phyloP scores from a whole-genome alignment of 2,329 filamentous ascomycete genomes.

The Alternaria postmessia region DNA sequence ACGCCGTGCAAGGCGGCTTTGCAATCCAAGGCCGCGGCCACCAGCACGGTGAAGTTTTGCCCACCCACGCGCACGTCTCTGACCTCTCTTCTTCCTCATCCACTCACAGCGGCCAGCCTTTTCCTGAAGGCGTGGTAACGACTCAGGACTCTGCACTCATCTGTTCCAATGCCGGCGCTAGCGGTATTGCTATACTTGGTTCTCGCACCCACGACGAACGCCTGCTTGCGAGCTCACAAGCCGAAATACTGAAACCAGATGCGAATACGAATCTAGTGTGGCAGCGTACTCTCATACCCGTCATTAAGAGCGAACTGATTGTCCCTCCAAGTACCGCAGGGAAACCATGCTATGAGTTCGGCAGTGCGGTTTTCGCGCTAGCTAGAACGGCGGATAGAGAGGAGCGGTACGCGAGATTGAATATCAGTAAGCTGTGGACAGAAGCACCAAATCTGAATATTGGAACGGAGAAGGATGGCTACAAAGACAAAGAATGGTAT shows the following conservation, averaged over 20 bases:
- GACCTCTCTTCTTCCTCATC: not conserved
- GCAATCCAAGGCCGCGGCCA: constrained; percentile 39
- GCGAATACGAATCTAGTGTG: constrained; percentile 48
- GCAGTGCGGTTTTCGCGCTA: constrained; percentile 37
- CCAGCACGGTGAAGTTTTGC: constrained; percentile 29
- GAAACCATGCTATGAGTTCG: constrained; percentile 1
- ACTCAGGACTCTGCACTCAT: constrained; percentile 19
- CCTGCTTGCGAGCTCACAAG: not conserved
- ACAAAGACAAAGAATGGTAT: not conserved
- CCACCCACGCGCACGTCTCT: not conserved
- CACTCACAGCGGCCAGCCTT: not conserved
- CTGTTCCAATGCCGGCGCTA: constrained; percentile 40
- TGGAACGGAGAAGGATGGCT: not conserved
- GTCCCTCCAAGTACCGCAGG: not conserved
- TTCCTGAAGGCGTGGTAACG: constrained; percentile 32
- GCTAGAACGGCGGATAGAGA: constrained; percentile 25
- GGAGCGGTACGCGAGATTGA: constrained; percentile 21
- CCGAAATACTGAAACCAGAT: constrained; percentile 42
- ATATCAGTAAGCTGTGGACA: constrained; percentile 30
- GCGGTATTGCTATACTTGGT: constrained; percentile 30
- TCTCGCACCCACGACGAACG: not conserved
- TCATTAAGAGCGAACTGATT: constrained; percentile 14
- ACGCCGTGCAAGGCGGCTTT: constrained; percentile 39
- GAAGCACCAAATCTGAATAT: constrained; percentile 27
- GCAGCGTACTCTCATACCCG: constrained; percentile 46